Conservation (phyloP, 108 stramenopile genomes). For the Stephanodiscus triporus region DNA sequence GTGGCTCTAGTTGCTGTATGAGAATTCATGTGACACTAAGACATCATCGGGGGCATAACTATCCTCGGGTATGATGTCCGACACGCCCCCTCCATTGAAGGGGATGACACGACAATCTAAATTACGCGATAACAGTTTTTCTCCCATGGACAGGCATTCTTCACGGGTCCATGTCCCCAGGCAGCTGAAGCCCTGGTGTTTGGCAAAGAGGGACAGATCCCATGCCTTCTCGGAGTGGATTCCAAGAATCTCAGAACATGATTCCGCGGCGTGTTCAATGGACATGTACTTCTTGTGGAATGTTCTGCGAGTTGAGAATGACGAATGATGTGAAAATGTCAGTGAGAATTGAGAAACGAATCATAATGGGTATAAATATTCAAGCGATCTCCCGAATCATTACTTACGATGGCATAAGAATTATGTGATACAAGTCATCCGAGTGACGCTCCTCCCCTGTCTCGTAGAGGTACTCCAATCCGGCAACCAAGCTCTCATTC, state of each 20-base stretch:
- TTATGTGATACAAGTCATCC: constrained; percentile 41
- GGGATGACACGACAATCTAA: constrained; percentile 39
- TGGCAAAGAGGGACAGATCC: constrained; percentile 35
- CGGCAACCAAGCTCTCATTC: not conserved
- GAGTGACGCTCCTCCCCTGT: constrained; percentile 14
- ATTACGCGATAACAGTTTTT: constrained; percentile 15
- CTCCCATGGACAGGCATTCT: constrained; percentile 33
- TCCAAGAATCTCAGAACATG: constrained; percentile 18
- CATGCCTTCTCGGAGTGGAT: constrained; percentile 23
- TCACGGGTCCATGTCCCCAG: constrained; percentile 41
- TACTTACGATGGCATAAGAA: constrained; percentile 50
- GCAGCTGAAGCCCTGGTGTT: constrained; percentile 33
- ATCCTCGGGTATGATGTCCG: not conserved
- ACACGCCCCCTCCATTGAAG: not conserved
- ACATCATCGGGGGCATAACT: not conserved
- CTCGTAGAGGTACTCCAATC: constrained; percentile 40
- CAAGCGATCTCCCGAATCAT: not conserved
- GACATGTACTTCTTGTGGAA: constrained; percentile 16
- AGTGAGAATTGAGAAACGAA: not conserved
- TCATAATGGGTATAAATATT: no score
- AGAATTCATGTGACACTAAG: not conserved
- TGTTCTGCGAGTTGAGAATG: constrained; percentile 19
- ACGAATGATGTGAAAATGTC: not conserved
- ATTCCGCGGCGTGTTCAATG: constrained; percentile 28
- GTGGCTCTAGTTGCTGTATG: not conserved